phyloP scores from a whole-genome alignment of 2,329 filamentous ascomycete genomes.

The Coniochaeta pulveracea region DNA sequence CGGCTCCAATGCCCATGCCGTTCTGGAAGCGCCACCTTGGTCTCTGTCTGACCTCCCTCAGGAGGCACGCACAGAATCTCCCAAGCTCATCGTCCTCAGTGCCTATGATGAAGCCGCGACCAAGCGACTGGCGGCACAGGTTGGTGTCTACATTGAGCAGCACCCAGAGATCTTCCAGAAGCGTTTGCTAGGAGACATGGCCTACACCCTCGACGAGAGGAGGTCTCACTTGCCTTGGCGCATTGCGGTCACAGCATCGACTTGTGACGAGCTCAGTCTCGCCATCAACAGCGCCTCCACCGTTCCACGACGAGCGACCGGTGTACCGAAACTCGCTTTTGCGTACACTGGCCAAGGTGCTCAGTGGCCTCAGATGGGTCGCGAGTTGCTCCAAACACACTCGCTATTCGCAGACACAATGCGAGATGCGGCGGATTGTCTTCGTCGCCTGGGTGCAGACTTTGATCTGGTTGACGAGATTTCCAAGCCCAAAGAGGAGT shows the following conservation, averaged over 20 bases:
- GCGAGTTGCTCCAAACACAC: slow-evolving; percentile 11
- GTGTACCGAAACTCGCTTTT: slow-evolving; percentile 10
- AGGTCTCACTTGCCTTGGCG: slow-evolving; percentile 9
- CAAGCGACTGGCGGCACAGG: slow-evolving; percentile 4
- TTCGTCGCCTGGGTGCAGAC: slow-evolving; percentile 12
- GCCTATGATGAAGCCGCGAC: slow-evolving; percentile 7
- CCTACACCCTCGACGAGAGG: slow-evolving; percentile 18
- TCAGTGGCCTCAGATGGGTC: slow-evolving; percentile 19
- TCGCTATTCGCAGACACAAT: slow-evolving; percentile 13
- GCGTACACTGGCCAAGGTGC: slow-evolving; percentile 23
- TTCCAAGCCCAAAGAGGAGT: slow-evolving; percentile 7
- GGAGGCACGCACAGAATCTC: slow-evolving; percentile 3
- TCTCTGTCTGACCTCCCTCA: not conserved
- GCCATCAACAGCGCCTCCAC: slow-evolving; percentile 1
- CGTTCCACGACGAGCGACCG: slow-evolving; percentile 5
- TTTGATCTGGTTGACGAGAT: slow-evolving; percentile 19
- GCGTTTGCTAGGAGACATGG: slow-evolving; percentile 9
- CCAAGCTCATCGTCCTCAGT: slow-evolving; percentile 7
- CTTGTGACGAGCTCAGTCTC: slow-evolving; percentile 3
- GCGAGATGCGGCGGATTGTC: slow-evolving; percentile 10
- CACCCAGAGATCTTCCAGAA: slow-evolving; percentile 10
- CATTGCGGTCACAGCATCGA: slow-evolving; percentile 4
- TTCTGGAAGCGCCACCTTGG: slow-evolving; percentile 18
- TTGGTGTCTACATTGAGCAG: slow-evolving; percentile 9
- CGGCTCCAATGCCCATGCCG: slow-evolving; percentile 30